Conservation (phyloP, 2,329 filamentous ascomycete species). For the Trichoderma polysporum region DNA sequence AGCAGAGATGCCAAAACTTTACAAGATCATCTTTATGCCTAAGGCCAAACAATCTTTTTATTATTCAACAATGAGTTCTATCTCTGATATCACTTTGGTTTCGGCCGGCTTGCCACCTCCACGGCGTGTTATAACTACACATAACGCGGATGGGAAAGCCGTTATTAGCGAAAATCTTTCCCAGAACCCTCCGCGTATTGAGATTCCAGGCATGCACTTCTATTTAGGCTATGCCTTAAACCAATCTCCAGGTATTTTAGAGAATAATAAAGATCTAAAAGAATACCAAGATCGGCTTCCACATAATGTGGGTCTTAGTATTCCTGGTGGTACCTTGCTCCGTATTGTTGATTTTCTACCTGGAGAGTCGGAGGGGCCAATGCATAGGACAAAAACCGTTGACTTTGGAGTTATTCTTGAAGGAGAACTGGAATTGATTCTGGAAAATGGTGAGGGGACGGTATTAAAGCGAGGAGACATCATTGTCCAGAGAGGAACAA, state of each 20-base stretch:
- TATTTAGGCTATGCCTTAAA: background rate
- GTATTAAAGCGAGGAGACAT: background rate
- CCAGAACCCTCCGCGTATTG: background rate
- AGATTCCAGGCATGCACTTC: background rate
- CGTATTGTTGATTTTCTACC: background rate
- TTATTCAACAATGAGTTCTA: background rate
- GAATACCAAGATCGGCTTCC: background rate
- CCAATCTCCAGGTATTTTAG: background rate
- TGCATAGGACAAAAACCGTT: background rate
- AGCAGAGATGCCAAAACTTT: background rate
- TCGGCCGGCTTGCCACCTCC: background rate
- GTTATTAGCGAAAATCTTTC: background rate
- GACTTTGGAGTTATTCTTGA: background rate
- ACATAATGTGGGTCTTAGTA: background rate
- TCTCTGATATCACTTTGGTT: background rate
- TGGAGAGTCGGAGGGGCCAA: background rate
- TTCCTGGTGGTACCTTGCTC: background rate
- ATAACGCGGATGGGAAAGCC: background rate
- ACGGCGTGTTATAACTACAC: background rate
- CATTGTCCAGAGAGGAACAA: background rate
- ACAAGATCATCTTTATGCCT: background rate
- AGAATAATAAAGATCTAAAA: background rate
- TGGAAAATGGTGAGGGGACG: background rate
- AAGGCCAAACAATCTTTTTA: background rate
- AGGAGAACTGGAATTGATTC: background rate